Base-by-base conservation (phyloP, 768 basidiomycete species). In the Phanerochaete sordida region DNA sequence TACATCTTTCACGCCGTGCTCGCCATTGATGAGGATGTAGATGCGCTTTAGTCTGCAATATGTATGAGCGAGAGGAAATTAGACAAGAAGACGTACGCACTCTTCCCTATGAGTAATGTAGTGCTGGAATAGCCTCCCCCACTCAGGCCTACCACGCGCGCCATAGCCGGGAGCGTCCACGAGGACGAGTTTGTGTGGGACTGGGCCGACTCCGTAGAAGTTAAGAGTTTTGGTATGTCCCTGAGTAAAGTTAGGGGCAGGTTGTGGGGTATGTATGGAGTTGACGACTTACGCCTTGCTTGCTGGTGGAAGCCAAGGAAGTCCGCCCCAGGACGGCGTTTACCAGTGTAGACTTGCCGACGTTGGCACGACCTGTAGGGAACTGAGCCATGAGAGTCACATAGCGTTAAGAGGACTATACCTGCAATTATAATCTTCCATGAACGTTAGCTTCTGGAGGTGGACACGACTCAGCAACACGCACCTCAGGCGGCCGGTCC, bases 91-190 rank as follows among this genome's bases (percentile, higher is more conserved):
- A 19, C 12, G 3, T 39, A 75, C 86, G 60, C 64, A 91, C 90
- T 85, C 76, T 66, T 81, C 72, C 19, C 90, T 84, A 39, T 74
- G 81, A 56, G 77, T 68, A 15, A 90, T 62, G 66, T 91, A 93
- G 44, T 81, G 72, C 56, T 88, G 77, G 69, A 92, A 91, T 3
- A 90, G 64, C 27, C 74, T 69, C 1, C 91, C 90, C 90, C 90
- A 93, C 72, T 90, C 88, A 33, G 79, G 78, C 45, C 88, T 80
- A 13, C 91, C 90, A 56, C 88, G 78, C 9, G 79, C 73, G 50
- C 91, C 91, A 69, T 93, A 93, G 16, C 91, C 91, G 2, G 91
- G 91, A 13, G 90, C 81, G 66, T 93, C 91, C 11, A 93, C 90
- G 2, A 93, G 73, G 23, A 91, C 68, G 33, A 90, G 75, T 39